Evolutionary conservation across 2,329 filamentous ascomycete genomes (phyloP), one percentile per base, ranked within the genome.

Genomic region (Onygenales sp.): DNA sequence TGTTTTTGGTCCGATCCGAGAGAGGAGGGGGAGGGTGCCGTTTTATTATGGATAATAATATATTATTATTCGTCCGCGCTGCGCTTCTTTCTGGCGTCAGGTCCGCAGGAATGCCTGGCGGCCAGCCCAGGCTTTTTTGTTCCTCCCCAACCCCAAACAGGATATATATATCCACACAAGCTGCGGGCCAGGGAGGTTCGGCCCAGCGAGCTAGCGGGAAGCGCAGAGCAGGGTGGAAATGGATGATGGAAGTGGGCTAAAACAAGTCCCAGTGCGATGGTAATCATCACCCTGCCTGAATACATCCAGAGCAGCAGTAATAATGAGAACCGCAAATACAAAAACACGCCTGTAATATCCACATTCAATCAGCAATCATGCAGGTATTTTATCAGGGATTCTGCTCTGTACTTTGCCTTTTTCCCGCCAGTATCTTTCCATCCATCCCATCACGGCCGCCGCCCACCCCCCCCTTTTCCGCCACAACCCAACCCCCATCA

Each of bases 331-430:
- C 21, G 21, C 21, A 27, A 27, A 27, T 3, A 39, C 1, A 39
- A 14, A n/a, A 10, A 5, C 33, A 41, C 41, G 41, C 41, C 46
- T 49, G 46, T 49, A 49, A 39, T 49, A 49, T 41, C 39, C n/a
- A 11, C 46, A 49, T 38, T 41, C 36, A 10, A 21, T 41, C 36
- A 41, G 41, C 46, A 36, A 49, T 49, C 46, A 39, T 41, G 46
- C 46, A 49, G 46, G 46, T 49, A 49, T 49, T 49, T 39, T 49
- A 39, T 48, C 46, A 39, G 10, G 33, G 8, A 48, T 48, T 31
- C n/a, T 44, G 21, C 21, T 44, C 13, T 39, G 9, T 10, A 13
- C 2, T 35, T 46, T 46, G 31, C 11, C 31, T 13, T n/a, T 32
- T 33, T 17, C 17, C 17, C 17, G 17, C 17, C 17, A 17, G 17